Base-by-base conservation (phyloP, 2,329 filamentous ascomycete genomes). In the Onygena corvina region DNA sequence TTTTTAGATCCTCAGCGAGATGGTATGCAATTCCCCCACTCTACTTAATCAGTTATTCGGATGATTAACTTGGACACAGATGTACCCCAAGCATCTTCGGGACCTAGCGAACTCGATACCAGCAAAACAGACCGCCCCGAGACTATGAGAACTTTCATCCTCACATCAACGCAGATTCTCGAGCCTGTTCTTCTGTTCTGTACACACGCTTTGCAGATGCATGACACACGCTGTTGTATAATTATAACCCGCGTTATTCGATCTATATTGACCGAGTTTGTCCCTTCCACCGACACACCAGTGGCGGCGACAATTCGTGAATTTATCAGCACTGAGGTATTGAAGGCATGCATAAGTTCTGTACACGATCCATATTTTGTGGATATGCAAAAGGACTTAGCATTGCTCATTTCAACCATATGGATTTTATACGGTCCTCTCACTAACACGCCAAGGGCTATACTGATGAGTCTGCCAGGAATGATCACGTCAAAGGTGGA, bases 321-420 rank as follows among this genome's bases (percentile, higher is more conserved):
- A 60, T 98, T 89, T 65, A 89, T 96, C 61, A 87, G 82, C 47
- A 80, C 81, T 3, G 85, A 94, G 56, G 86, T 96, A 2, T 76
- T 98, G 46, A 86, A 89, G 69, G 87, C 88, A 0, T 90, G 85
- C 60, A 86, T 95, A 62, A 86, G 83, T 1, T 93, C 86, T 1
- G 79, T 98, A 46, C 86, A 96, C 67, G 92, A 98, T 57, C 83
- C 87, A 0, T 95, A 96, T 66, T 98, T 96, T 66, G 89, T 95
- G 29, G 92, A 98, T 57, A 79, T 93, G 54, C 92, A 98, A 60
- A 90, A 89, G 62, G 89, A 98, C 47, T 75, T 98, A 18, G 90
- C 88, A 0, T 78, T 81, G 18, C 74, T 96, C 31, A 94, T 98
- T 53, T 89, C 89, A 0, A 78, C 82, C 3, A 92, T 96, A 53